Conservation (phyloP, 495 filamentous ascomycete species). For the Elasticomyces elasticus region DNA sequence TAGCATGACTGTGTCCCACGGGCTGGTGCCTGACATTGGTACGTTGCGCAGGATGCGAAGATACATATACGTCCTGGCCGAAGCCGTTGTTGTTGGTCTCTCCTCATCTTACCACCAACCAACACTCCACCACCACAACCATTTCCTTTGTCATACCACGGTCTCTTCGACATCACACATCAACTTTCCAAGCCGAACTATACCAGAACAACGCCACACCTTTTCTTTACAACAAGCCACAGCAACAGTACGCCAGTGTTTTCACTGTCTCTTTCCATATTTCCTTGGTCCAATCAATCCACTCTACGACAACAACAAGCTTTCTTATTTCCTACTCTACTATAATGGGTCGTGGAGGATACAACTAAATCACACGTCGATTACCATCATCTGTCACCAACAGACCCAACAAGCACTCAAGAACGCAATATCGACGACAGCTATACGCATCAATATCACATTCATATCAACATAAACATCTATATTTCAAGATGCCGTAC, state of each 20-base stretch:
- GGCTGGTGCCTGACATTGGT: not conserved
- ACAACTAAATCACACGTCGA: conserved; percentile 34
- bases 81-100: not conserved
- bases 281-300: conserved; percentile 5
- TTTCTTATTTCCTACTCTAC: conserved; percentile 12
- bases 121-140: conserved; percentile 1
- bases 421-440: not conserved
- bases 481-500: not conserved
- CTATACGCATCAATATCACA: not conserved
- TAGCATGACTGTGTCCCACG: conserved; percentile 13
- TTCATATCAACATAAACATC: not conserved
- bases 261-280: conserved; percentile 14
- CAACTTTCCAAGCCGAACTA: not conserved
- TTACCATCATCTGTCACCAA: conserved; percentile 2
- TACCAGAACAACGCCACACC: not conserved
- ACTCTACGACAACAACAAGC: conserved; percentile 3
- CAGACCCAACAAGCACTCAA: not conserved
- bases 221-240: no score
- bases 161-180: not conserved
- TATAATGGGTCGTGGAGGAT: conserved; percentile 48
- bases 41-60: no score
- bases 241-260: conserved; percentile 11
- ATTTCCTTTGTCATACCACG: conserved; percentile 1
- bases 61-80: conserved; percentile 1
- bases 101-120: conserved; percentile 1